Percentiles rank a stretch among this genome's conserved stretches.
Conservation (phyloP, 371 early-diverging fungal genomes). For the Rhizopus microsporus region DNA sequence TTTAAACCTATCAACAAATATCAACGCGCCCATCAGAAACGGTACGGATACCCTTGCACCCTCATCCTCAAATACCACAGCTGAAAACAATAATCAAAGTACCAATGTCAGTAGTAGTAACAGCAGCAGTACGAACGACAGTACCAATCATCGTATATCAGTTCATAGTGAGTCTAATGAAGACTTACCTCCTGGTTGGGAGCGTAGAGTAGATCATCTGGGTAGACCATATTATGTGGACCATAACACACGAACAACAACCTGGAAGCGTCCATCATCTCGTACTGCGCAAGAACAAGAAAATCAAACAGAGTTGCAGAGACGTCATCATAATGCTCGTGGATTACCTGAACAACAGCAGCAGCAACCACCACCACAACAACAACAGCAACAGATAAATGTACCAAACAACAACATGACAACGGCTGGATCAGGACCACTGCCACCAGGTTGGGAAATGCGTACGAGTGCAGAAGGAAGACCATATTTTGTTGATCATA, state of each 20-base stretch:
- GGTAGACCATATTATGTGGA: slow-evolving; percentile 76
- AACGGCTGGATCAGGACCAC: slow-evolving; percentile 77
- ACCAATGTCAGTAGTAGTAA: neutral
- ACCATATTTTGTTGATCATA: slow-evolving; percentile 98
- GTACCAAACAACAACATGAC: slow-evolving; percentile 59
- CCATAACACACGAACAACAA: slow-evolving; percentile 70
- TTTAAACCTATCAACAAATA: slow-evolving; percentile 69
- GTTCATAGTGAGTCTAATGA: neutral
- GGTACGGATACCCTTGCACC: slow-evolving; percentile 49
- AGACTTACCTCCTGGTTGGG: slow-evolving; percentile 59
- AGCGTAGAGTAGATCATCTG: slow-evolving; percentile 69
- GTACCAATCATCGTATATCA: slow-evolving; percentile 2
- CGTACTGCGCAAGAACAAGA: slow-evolving; percentile 57
- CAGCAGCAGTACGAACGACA: slow-evolving; percentile 12
- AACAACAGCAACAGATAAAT: slow-evolving; percentile 15
- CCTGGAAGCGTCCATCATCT: slow-evolving; percentile 71
- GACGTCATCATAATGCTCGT: slow-evolving; percentile 78
- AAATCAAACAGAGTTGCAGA: slow-evolving; percentile 69
- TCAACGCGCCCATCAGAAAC: slow-evolving; percentile 45
- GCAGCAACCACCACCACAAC: neutral
- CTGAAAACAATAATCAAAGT: slow-evolving; percentile 16
- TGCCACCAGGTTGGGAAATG: slow-evolving; percentile 94
- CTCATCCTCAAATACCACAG: slow-evolving; percentile 5
- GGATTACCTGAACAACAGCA: slow-evolving; percentile 65
- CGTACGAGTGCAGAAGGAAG: slow-evolving; percentile 89